phyloP scores from a whole-genome alignment of 139 green algal genomes.

The Tetraselmis striata region DNA sequence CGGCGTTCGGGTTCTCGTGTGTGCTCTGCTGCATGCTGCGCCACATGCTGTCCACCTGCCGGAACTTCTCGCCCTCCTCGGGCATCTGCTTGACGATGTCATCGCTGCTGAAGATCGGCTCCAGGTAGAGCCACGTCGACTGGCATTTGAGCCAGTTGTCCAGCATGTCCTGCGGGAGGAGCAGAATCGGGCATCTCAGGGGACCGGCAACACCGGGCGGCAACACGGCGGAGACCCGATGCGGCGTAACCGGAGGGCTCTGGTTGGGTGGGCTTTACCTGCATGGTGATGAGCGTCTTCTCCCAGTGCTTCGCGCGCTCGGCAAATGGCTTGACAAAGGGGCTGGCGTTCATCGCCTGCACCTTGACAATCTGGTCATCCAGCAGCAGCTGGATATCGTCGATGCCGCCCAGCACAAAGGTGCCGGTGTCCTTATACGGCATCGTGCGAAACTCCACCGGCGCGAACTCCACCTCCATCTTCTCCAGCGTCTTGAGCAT shows the following conservation, averaged over 20 bases:
- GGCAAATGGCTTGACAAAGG: constrained; percentile 54
- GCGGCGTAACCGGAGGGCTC: no score
- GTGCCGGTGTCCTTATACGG: constrained; percentile 15
- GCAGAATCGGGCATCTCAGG: no score
- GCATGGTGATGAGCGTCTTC: constrained; percentile 27
- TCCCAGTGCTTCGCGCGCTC: constrained; percentile 31
- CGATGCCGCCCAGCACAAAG: constrained; percentile 8
- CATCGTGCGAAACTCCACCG: constrained; percentile 4
- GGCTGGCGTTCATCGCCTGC: constrained; percentile 54
- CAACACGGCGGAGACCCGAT: constrained; percentile 8
- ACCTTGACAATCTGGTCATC: constrained; percentile 29
- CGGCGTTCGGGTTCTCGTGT: constrained; percentile 27
- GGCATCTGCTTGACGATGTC: constrained; percentile 71
- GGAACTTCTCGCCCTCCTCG: constrained; percentile 48
- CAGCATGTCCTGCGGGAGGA: constrained; percentile 42
- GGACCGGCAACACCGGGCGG: constrained; percentile 5
- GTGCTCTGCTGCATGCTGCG: constrained; percentile 29
- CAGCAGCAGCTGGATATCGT: constrained; percentile 23
- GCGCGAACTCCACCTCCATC: constrained; percentile 21
- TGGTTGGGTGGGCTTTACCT: neutral
- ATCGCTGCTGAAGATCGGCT: constrained; percentile 58
- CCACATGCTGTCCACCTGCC: constrained; percentile 26
- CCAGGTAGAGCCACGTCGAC: constrained; percentile 59
- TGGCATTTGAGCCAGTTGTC: constrained; percentile 61
- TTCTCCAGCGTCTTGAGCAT: constrained; percentile 23